Evolutionary conservation across 208 protist species (phyloP).

Genomic region (Herpetomonas samuelpessoai): DNA sequence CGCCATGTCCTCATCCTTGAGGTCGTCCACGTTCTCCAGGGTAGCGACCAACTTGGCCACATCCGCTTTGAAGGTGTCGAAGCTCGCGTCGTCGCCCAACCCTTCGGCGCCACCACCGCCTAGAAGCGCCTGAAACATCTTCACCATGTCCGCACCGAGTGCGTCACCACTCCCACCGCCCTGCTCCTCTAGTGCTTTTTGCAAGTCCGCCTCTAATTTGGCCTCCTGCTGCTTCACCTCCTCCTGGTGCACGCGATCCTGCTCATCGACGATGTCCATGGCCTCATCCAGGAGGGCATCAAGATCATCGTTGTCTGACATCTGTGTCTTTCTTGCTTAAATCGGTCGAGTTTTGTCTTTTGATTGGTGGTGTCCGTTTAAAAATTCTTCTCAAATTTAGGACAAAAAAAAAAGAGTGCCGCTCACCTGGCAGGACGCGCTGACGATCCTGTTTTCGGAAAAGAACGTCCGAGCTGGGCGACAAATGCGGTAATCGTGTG

Average conservation of each 20-base stretch:
- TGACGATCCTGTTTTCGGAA: too few relatives aligned
- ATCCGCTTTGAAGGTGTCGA: constrained; percentile 50
- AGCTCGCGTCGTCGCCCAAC: constrained; percentile 15
- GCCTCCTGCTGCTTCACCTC: constrained; percentile 43
- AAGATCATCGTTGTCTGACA: constrained; percentile 65
- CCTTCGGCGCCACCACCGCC: constrained; percentile 12
- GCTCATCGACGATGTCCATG: constrained; percentile 73
- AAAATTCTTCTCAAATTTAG: too few relatives aligned
- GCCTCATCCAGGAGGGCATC: constrained; percentile 81
- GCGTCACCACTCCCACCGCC: constrained; percentile 14
- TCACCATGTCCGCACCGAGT: constrained; percentile 23
- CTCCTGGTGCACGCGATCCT: constrained; percentile 69
- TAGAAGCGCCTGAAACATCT: constrained; percentile 38
- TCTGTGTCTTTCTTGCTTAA: too few relatives aligned
- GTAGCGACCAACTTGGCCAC: constrained; percentile 39
- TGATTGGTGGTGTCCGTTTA: too few relatives aligned
- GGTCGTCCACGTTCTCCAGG: constrained; percentile 32
- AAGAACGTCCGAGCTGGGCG: too few relatives aligned
- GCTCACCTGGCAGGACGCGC: too few relatives aligned
- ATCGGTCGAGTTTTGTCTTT: too few relatives aligned
- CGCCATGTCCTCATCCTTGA: constrained; percentile 31
- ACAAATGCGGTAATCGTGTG: too few relatives aligned
- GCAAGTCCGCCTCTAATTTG: constrained; percentile 43
- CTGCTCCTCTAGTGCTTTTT: constrained; percentile 33
- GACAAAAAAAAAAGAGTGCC: too few relatives aligned